Evolutionary conservation across 805 yeast genomes (phyloP).

Genomic region (Ogataea pini): DNA sequence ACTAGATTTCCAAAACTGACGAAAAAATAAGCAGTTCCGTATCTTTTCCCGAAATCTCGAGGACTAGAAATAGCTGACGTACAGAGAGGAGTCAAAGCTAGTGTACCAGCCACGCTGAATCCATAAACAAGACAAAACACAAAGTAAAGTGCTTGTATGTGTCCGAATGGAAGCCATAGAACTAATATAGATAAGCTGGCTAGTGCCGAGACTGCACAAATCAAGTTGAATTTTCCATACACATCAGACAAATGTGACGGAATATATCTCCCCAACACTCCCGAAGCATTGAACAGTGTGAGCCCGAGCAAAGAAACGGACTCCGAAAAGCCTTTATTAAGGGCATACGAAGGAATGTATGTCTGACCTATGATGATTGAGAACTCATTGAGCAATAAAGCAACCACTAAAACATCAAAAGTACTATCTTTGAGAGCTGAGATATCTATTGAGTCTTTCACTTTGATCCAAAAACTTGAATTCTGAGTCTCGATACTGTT

Average conservation of each 20-base stretch:
- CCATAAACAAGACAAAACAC: slow-evolving; percentile 58
- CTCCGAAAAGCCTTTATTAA: slow-evolving; percentile 47
- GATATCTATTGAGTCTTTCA: slow-evolving; percentile 39
- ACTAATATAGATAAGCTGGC: slow-evolving; percentile 47
- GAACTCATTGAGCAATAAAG: slow-evolving; percentile 51
- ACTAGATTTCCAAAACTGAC: slow-evolving; percentile 46
- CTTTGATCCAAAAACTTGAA: slow-evolving; percentile 18
- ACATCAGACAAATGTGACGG: slow-evolving; percentile 48
- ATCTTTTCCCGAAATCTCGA: slow-evolving; percentile 65
- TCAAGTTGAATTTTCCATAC: slow-evolving; percentile 47
- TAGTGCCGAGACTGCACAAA: slow-evolving; percentile 40
- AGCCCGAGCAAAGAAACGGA: slow-evolving; percentile 43
- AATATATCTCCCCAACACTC: slow-evolving; percentile 47
- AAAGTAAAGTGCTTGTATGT: slow-evolving; percentile 42
- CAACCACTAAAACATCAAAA: slow-evolving; percentile 41
- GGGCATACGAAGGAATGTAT: slow-evolving; percentile 59
- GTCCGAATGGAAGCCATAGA: slow-evolving; percentile 67
- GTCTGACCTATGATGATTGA: slow-evolving; percentile 53
- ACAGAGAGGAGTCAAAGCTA: slow-evolving; percentile 68
- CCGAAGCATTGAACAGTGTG: slow-evolving; percentile 44
- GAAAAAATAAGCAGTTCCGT: slow-evolving; percentile 64
- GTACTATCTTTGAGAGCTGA: slow-evolving; percentile 42
- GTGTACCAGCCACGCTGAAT: slow-evolving; percentile 58
- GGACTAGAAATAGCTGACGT: slow-evolving; percentile 66
- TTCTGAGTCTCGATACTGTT: slow-evolving; percentile 15